Evolutionary conservation across 805 yeast genomes (phyloP).

Genomic region (Aciculoconidium aculeatum): DNA sequence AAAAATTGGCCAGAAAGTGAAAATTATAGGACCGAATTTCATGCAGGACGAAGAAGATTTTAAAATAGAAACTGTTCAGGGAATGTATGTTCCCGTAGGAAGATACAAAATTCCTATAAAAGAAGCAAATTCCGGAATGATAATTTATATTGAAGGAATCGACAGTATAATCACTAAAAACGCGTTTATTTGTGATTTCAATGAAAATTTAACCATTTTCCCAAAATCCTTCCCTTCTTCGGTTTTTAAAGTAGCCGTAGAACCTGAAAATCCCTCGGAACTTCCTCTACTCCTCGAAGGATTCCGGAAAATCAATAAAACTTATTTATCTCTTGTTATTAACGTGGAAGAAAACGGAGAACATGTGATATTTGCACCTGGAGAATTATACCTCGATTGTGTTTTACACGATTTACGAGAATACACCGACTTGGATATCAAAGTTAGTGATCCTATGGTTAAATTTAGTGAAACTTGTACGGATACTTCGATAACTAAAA

Average conservation of each 20-base stretch:
- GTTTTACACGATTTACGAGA: constrained; percentile 68
- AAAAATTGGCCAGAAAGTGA: constrained; percentile 39
- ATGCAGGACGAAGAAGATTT: constrained; percentile 49
- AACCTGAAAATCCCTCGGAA: constrained; percentile 75
- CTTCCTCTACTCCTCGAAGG: constrained; percentile 70
- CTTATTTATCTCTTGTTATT: constrained; percentile 62
- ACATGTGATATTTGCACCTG: constrained; percentile 71
- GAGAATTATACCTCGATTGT: constrained; percentile 85
- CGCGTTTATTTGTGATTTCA: constrained; percentile 46
- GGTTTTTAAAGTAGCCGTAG: constrained; percentile 75
- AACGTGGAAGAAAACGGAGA: constrained; percentile 88
- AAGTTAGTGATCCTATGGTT: constrained; percentile 80
- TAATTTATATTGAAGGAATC: constrained; percentile 64
- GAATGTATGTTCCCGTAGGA: constrained; percentile 57
- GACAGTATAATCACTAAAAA: constrained; percentile 50
- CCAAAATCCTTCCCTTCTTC: constrained; percentile 27
- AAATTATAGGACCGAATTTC: constrained; percentile 52
- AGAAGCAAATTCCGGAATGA: constrained; percentile 56
- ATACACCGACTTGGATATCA: constrained; percentile 56
- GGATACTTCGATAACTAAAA: constrained; percentile 60
- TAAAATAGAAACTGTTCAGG: constrained; percentile 35
- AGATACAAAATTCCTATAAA: constrained; percentile 57
- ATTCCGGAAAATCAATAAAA: constrained; percentile 51
- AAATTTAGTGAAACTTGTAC: constrained; percentile 72
- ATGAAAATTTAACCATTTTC: constrained; percentile 25